phyloP scores from a whole-genome alignment of 2,329 filamentous ascomycete genomes.

The Diaporthe sp. region DNA sequence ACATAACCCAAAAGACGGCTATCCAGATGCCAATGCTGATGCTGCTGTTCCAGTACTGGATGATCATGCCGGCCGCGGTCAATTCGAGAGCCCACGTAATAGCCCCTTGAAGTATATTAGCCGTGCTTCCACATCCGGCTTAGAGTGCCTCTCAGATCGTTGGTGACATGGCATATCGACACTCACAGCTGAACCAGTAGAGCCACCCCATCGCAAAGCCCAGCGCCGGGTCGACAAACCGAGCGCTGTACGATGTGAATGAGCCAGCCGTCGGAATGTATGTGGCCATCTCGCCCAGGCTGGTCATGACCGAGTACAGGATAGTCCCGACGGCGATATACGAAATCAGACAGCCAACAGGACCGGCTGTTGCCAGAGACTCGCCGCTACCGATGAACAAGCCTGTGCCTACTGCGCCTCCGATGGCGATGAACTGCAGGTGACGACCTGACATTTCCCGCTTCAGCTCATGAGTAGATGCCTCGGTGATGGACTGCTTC shows the following conservation, averaged over 20 bases:
- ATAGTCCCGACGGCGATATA: conserved; percentile 77
- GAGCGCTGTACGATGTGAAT: conserved; percentile 80
- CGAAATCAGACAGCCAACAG: conserved; percentile 73
- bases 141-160: not conserved
- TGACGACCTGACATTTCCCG: conserved; percentile 47
- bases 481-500: conserved; percentile 32
- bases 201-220: conserved; percentile 86
- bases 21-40: conserved; percentile 79
- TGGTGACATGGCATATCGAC: not conserved
- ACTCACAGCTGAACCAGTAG: conserved; percentile 79
- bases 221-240: conserved; percentile 78
- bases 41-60: conserved; percentile 76
- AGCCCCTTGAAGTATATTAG: conserved; percentile 51
- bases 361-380: conserved; percentile 71
- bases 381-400: conserved; percentile 76
- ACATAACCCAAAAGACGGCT: conserved; percentile 76
- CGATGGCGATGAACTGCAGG: conserved; percentile 62
- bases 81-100: conserved; percentile 80
- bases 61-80: conserved; percentile 77
- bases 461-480: conserved; percentile 33
- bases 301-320: conserved; percentile 80
- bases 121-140: not conserved
- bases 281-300: conserved; percentile 78
- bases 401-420: conserved; percentile 77
- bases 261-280: conserved; percentile 82